A percentile compares a stretch with the other conserved stretches of the same genome.
Conservation (phyloP, 441 rosid species). For the Populus hybrid region DNA sequence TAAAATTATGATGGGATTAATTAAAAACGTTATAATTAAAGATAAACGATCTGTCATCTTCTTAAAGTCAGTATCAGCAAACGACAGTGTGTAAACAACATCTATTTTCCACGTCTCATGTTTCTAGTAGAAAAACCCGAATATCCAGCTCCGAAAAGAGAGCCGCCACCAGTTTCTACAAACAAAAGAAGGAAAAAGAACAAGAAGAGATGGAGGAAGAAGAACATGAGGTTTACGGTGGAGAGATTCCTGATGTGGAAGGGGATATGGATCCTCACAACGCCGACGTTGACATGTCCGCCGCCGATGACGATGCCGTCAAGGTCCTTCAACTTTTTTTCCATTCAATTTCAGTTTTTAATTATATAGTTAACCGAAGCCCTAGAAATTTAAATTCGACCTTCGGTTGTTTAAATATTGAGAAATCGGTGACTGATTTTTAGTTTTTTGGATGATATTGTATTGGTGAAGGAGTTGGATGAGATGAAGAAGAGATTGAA, state of each 20-base stretch:
- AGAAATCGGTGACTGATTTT: not conserved
- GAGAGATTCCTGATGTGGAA: constrained; percentile 83
- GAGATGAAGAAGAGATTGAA: constrained; percentile 92
- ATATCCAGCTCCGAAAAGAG: not conserved
- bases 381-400: constrained; percentile 11
- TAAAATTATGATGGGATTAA: too few species aligned
- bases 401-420: not conserved
- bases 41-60: too few species aligned
- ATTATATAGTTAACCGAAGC: not conserved
- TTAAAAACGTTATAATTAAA: too few species aligned
- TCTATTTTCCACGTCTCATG: not conserved
- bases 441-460: not conserved
- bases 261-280: constrained; percentile 64
- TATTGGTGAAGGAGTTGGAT: constrained; percentile 61
- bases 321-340: constrained; percentile 35
- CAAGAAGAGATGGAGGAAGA: constrained; percentile 62
- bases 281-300: constrained; percentile 63
- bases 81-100: not conserved
- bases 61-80: not conserved
- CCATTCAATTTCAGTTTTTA: not conserved
- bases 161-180: not conserved
- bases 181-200: not conserved
- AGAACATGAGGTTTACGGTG: constrained; percentile 94
- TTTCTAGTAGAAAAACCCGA: not conserved
- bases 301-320: constrained; percentile 74